Evolutionary conservation across 108 stramenopile species (phyloP).

Genomic region (Cyclotella kingstonii): DNA sequence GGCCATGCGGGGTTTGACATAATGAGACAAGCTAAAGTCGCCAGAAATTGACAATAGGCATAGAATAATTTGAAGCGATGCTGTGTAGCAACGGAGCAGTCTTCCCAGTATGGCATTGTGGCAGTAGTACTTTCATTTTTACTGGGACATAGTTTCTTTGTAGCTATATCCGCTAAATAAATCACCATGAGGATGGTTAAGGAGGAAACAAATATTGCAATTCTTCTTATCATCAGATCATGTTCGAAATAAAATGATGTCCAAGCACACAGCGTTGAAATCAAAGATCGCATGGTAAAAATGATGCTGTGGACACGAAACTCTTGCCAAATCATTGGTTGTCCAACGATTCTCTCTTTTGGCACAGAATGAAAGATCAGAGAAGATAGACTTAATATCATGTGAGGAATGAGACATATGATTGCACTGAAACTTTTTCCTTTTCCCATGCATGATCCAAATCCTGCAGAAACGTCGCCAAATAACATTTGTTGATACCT

Average conservation of each 20-base stretch:
- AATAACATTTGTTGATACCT: constrained; percentile 55
- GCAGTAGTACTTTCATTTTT: constrained; percentile 55
- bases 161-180: constrained; percentile 48
- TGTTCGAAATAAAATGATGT: constrained; percentile 32
- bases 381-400: constrained; percentile 45
- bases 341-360: constrained; percentile 54
- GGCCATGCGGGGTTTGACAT: constrained; percentile 53
- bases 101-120: constrained; percentile 72
- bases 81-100: constrained; percentile 55
- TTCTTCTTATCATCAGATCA: constrained; percentile 20
- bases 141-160: constrained; percentile 36
- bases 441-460: constrained; percentile 39
- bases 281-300: constrained; percentile 51
- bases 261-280: constrained; percentile 33
- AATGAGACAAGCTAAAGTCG: constrained; percentile 53
- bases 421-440: constrained; percentile 18
- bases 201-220: constrained; percentile 27
- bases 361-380: constrained; percentile 68
- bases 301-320: constrained; percentile 59
- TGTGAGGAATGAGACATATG: constrained; percentile 56
- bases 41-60: constrained; percentile 67
- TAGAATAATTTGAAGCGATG: constrained; percentile 63
- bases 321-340: constrained; percentile 75
- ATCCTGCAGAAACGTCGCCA: constrained; percentile 51
- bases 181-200: constrained; percentile 27